Base-by-base conservation (phyloP, 2,329 filamentous ascomycete genomes). In the Colletotrichum sp. region DNA sequence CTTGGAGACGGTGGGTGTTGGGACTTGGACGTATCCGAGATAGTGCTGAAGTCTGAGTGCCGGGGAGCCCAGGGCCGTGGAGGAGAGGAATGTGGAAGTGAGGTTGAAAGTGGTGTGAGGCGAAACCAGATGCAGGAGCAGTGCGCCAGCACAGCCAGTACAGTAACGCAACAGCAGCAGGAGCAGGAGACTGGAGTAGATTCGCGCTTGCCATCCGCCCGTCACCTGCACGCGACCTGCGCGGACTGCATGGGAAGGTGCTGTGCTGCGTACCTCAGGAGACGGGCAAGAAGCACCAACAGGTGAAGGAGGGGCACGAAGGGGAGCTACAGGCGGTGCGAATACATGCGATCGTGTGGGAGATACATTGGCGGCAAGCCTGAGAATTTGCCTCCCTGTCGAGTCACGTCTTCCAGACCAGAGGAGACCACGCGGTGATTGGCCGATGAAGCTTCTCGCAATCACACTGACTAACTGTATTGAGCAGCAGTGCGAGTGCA, bases 391-490 rank as follows among this genome's bases (percentile, higher is more conserved):
- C 43, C 70, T 63, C 58, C 47, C 27, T 31, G 47, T 69, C 57
- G 70, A 72, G 70, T 72, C 70, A 72, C 70, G 58, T 63, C 65
- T 69, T 43, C 24, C 65, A 34, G 54, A 24, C 38, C 54, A 13
- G 13, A 18, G 18, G 27, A 18, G 27, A 29, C 55, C 21, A 13
- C 33, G 12, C 68, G 54, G 54, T 47, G 38, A 73, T 73, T 73
- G 67, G 71, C 43, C 21, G n/a, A 47, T 8, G 27, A n/a, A 7
- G 38, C 54, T 21, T 31, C 54, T 18, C 33, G 54, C 51, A 54
- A 71, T 73, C 71, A 73, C 71, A 73, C 55, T 8, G 38, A 51
- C 71, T 71, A 73, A 43, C 67, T 69, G 34, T 5, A 63, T 58
- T 31, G 4, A 34, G 21, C 18, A 36, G 15, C 18, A 61, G 64